Percentiles rank a stretch among this genome's conserved stretches.
Evolutionary conservation across 345 rosid genomes (phyloP).

Genomic region (Populus ilicifolia): DNA sequence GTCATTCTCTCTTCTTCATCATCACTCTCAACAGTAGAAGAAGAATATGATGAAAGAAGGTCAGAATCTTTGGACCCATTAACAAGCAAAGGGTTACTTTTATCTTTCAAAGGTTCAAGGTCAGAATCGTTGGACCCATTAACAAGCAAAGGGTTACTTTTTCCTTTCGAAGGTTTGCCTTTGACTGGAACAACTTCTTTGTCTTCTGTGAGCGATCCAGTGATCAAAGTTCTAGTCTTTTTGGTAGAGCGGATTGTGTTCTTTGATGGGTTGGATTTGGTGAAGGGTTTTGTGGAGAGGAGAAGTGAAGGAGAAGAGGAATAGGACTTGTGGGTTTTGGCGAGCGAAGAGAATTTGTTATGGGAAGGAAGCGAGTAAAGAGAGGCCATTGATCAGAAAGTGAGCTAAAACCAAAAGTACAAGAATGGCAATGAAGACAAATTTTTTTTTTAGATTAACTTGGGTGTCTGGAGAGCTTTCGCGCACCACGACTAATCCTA

Average conservation of each 20-base stretch:
- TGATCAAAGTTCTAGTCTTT: slow-evolving; percentile 35
- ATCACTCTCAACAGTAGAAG: slow-evolving; percentile 6
- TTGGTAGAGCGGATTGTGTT: slow-evolving; percentile 10
- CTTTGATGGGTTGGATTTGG: slow-evolving; percentile 9
- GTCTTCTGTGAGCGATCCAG: slow-evolving; percentile 51
- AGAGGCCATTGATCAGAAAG: slow-evolving; percentile 32
- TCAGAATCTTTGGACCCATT: slow-evolving; percentile 29
- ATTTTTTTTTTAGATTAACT: too few species aligned
- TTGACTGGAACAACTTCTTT: slow-evolving; percentile 40
- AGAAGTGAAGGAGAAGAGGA: slow-evolving; percentile 7
- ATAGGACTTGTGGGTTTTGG: slow-evolving; percentile 12
- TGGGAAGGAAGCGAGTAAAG: slow-evolving; percentile 15
- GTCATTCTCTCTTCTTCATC: slow-evolving; percentile 37
- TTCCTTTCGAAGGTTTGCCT: slow-evolving; percentile 12
- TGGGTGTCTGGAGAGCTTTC: too few species aligned
- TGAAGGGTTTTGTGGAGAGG: slow-evolving; percentile 7
- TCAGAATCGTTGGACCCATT: slow-evolving; percentile 22
- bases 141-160: slow-evolving; percentile 11
- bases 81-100: slow-evolving; percentile 11
- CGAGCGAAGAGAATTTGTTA: slow-evolving; percentile 5
- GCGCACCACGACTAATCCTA: too few species aligned
- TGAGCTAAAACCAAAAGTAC: not conserved
- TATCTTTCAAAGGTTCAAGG: slow-evolving; percentile 9
- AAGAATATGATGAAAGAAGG: slow-evolving; percentile 17
- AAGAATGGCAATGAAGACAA: not conserved